Evolutionary conservation across 2,329 filamentous ascomycete genomes (phyloP).

Genomic region (Fonsecaea multimorphosa): DNA sequence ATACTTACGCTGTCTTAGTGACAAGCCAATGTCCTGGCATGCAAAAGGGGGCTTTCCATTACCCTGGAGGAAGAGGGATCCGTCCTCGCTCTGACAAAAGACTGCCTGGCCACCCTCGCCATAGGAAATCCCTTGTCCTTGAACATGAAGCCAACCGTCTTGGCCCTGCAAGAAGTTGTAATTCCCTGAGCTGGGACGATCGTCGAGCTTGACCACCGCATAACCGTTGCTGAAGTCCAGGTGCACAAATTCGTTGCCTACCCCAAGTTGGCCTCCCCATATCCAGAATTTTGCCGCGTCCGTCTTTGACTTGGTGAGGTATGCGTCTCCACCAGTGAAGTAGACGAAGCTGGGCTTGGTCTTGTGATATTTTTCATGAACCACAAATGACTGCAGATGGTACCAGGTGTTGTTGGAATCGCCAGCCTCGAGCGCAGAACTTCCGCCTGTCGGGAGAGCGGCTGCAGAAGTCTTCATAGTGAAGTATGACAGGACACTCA

Average conservation of each 20-base stretch:
- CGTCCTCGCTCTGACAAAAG: background rate
- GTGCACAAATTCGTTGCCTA: background rate
- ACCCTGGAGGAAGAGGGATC: background rate
- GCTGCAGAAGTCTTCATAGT: background rate
- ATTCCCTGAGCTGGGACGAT: background rate
- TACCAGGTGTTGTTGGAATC: background rate
- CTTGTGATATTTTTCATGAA: background rate
- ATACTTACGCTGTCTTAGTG: background rate
- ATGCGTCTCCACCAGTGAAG: background rate
- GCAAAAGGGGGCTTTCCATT: background rate
- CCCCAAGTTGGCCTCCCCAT: background rate
- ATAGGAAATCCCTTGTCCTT: background rate
- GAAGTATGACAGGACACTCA: background rate
- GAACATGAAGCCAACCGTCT: background rate
- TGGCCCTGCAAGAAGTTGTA: background rate
- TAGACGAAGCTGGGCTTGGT: background rate
- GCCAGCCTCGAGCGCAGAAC: background rate
- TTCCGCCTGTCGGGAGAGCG: background rate
- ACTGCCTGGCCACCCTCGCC: background rate
- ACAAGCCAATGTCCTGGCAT: background rate
- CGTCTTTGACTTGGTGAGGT: background rate
- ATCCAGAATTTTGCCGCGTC: background rate
- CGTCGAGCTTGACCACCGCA: conserved; percentile 2
- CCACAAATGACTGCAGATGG: background rate
- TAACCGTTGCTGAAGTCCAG: background rate